Evolutionary conservation across 1,139 yeast species (phyloP).

Genomic region (Blastobotrys illinoisensis): DNA sequence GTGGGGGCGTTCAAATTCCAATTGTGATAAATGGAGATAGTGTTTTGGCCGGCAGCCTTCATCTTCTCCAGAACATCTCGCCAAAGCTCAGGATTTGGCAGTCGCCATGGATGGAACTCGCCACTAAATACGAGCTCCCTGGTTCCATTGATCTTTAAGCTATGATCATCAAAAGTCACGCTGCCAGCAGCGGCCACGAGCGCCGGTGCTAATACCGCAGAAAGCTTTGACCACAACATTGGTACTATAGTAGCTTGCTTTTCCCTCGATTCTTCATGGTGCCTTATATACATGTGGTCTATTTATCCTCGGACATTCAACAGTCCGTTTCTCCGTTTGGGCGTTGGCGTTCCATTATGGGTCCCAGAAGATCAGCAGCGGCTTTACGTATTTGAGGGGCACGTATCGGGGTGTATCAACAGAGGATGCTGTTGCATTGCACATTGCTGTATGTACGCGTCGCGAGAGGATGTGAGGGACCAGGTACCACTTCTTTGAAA

Average conservation of each 20-base stretch:
- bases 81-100: not conserved
- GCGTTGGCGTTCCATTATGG: no score
- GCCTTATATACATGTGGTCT: no score
- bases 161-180: not conserved
- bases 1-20: not conserved
- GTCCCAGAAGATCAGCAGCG: no score
- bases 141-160: not conserved
- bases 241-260: not conserved
- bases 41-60: not conserved
- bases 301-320: no score
- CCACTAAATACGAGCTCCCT: not conserved
- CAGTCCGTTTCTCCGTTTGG: no score
- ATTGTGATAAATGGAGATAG: not conserved
- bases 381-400: no score
- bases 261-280: no score
- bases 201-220: not conserved
- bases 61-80: not conserved
- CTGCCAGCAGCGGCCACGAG: not conserved
- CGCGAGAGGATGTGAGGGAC: no score
- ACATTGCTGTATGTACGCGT: no score
- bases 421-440: no score
- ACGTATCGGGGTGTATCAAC: no score
- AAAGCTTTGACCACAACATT: not conserved
- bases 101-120: not conserved
- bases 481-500: no score